Conservation (phyloP, 306 rosid species). For the Sphenostylis stenocarpa region DNA sequence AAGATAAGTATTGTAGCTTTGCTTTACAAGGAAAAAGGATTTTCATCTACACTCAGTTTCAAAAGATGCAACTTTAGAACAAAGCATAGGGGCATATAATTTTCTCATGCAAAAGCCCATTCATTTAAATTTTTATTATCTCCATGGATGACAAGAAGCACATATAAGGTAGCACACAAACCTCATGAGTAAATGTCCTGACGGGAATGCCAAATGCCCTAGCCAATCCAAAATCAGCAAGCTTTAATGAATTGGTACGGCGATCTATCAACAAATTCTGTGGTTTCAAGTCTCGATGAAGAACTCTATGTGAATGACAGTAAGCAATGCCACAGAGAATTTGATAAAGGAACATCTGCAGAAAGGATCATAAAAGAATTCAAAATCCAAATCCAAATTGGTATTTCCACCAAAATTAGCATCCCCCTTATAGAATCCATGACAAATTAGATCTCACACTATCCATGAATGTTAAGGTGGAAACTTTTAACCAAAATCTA, state of each 20-base stretch:
- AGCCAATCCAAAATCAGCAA: constrained; percentile 99
- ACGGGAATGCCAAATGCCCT: constrained; percentile 99
- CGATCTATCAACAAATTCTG: constrained; percentile 97
- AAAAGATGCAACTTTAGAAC: not conserved
- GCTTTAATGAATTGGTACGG: constrained; percentile 86
- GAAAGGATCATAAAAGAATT: constrained; percentile 34
- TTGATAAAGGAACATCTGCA: constrained; percentile 97
- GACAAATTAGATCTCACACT: constrained; percentile 11
- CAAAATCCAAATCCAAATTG: constrained; percentile 37
- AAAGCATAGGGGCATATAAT: not conserved
- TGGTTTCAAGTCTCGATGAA: constrained; percentile 97
- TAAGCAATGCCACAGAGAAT: constrained; percentile 99
- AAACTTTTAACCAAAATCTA: not conserved
- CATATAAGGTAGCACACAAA: constrained; percentile 31
- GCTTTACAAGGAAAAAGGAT: not conserved
- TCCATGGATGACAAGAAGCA: constrained; percentile 19
- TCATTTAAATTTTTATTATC: not conserved
- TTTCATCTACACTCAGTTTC: not conserved
- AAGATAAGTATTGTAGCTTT: not conserved
- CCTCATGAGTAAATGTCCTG: constrained; percentile 98
- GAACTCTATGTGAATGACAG: constrained; percentile 98
- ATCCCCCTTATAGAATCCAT: constrained; percentile 12
- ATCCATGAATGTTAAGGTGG: not conserved
- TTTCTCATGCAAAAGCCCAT: not conserved
- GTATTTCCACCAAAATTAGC: constrained; percentile 18